phyloP scores from a whole-genome alignment of 495 filamentous ascomycete genomes.

The Neurospora sp. region DNA sequence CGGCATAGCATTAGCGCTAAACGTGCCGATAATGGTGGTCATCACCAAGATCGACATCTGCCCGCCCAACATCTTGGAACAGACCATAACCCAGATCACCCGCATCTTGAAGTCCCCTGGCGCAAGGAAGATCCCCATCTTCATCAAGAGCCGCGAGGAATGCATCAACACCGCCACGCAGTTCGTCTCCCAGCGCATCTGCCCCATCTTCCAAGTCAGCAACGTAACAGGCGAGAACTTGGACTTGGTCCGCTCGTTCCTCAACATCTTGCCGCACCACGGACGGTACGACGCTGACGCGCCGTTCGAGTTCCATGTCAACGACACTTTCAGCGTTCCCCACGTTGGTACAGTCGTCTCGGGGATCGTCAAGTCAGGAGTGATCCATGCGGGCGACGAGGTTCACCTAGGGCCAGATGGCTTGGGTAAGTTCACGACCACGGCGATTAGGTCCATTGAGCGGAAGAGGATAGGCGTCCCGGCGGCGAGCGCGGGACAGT shows the following conservation, averaged over 20 bases:
- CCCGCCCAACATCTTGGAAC: conserved; percentile 86
- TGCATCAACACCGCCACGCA: conserved; percentile 93
- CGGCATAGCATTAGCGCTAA: conserved; percentile 87
- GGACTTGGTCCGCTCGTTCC: conserved; percentile 69
- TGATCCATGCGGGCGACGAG: conserved; percentile 82
- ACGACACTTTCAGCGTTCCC: conserved; percentile 97
- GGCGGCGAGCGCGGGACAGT: conserved; percentile 83
- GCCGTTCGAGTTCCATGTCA: conserved; percentile 90
- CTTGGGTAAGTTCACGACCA: conserved; percentile 83
- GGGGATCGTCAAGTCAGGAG: conserved; percentile 79
- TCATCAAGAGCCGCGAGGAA: conserved; percentile 83
- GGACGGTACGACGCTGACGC: conserved; percentile 84
- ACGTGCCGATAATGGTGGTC: conserved; percentile 96
- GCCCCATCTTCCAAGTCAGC: conserved; percentile 94
- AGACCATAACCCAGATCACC: conserved; percentile 85
- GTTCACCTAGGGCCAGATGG: conserved; percentile 88
- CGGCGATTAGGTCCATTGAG: conserved; percentile 86
- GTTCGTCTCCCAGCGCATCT: conserved; percentile 91
- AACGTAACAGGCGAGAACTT: conserved; percentile 91
- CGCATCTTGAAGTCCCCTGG: conserved; percentile 90
- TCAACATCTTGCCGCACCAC: conserved; percentile 92
- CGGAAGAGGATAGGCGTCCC: conserved; percentile 88
- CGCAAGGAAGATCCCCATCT: conserved; percentile 93
- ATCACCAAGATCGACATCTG: conserved; percentile 99
- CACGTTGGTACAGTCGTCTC: conserved; percentile 95